Evolutionary conservation across 306 rosid species (phyloP).

Genomic region (Mucuna pruriens): DNA sequence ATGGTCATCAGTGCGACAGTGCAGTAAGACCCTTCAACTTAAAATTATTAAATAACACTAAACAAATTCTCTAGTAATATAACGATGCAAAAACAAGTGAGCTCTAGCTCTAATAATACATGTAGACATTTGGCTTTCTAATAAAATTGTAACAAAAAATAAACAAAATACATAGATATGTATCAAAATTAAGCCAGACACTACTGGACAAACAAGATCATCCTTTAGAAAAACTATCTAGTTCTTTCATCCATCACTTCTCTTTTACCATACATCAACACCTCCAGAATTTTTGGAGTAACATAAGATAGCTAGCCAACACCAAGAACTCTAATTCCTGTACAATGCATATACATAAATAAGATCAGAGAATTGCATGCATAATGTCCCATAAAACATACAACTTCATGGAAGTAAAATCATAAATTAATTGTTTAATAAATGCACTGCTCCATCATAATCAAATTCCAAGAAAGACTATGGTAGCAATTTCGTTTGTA

Average conservation of each 20-base stretch:
- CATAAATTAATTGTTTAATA: not conserved
- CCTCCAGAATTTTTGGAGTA: not conserved
- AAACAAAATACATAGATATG: not conserved
- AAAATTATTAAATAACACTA: not conserved
- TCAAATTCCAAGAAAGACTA: not conserved
- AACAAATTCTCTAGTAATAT: not conserved
- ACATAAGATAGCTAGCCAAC: conserved; percentile 19
- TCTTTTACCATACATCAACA: conserved; percentile 17
- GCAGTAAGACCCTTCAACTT: no score
- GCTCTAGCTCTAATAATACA: no score
- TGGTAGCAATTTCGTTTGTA: not conserved
- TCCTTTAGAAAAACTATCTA: not conserved
- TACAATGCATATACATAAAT: not conserved
- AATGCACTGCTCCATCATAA: not conserved
- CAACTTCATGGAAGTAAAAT: not conserved
- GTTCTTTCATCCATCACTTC: conserved; percentile 20
- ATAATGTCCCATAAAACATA: not conserved
- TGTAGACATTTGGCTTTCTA: not conserved
- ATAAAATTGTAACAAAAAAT: not conserved
- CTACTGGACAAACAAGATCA: conserved; percentile 23
- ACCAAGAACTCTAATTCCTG: conserved; percentile 41
- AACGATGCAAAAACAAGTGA: not conserved
- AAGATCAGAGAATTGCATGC: not conserved
- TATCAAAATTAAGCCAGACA: not conserved
- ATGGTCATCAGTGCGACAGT: no score